Conservation (phyloP, 495 filamentous ascomycete genomes). For the Hypoxylon lienhwacheense region DNA sequence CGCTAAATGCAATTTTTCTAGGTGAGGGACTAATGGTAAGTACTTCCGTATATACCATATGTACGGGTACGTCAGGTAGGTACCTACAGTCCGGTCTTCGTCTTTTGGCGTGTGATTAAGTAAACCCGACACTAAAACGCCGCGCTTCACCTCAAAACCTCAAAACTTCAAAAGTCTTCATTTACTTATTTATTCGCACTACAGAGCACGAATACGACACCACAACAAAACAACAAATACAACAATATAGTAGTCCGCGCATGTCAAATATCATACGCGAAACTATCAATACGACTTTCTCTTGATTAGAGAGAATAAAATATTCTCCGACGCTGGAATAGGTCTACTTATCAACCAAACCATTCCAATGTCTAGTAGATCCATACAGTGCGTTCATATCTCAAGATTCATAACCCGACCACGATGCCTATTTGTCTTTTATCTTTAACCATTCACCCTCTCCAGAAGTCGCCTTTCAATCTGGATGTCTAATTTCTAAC, state of each 20-base stretch:
- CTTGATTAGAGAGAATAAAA: conserved; percentile 3
- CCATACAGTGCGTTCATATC: conserved; percentile 11
- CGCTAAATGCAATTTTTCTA: conserved; percentile 29
- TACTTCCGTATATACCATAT: neutral
- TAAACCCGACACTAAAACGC: conserved; percentile 37
- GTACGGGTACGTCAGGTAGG: neutral
- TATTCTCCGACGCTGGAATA: conserved; percentile 5
- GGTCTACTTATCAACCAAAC: conserved; percentile 10
- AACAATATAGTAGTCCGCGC: no score
- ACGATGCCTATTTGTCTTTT: no score
- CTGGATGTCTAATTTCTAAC: no score
- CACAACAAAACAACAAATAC: conserved; percentile 1
- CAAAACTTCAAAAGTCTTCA: conserved; percentile 37
- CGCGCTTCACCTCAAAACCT: conserved; percentile 36
- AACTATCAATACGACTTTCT: neutral
- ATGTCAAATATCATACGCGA: no score
- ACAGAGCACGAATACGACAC: conserved; percentile 7
- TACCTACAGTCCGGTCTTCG: conserved; percentile 9
- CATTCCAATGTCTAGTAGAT: conserved; percentile 25
- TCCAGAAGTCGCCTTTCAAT: neutral
- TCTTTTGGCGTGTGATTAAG: conserved; percentile 22
- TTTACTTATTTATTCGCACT: conserved; percentile 26
- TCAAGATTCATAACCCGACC: neutral
- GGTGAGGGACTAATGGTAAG: neutral
- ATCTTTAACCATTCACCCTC: no score